Percentiles rank a stretch among this genome's conserved stretches.
These are phyloP conservation scores for Penicillium paxilli DNA, from an alignment of 495 filamentous ascomycete genomes.

Conservation along the genomic window DNA sequence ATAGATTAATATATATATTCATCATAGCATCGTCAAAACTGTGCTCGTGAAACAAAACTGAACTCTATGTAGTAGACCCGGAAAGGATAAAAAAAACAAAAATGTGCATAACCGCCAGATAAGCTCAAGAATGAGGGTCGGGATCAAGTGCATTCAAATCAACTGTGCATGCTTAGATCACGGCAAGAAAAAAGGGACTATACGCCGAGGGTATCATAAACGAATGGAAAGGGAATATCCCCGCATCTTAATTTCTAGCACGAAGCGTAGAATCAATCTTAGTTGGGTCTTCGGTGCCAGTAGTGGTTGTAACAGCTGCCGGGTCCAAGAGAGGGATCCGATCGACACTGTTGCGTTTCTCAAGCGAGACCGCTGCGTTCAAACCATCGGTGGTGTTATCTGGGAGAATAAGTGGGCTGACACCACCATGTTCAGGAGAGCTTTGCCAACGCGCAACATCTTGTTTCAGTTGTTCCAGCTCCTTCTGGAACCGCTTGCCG, in stretches of 20 bases:
- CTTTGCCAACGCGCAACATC: conserved; percentile 90
- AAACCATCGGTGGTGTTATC: conserved; percentile 18
- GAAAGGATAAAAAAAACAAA: conserved; percentile 2
- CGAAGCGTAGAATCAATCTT: conserved; percentile 17
- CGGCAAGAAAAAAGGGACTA: background rate
- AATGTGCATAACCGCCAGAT: conserved; percentile 4
- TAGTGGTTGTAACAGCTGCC: conserved; percentile 19
- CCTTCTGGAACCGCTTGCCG: conserved; percentile 93
- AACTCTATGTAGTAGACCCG: background rate
- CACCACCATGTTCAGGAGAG: conserved; percentile 36
- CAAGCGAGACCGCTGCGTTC: conserved; percentile 10
- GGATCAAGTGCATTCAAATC: background rate
- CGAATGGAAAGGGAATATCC: conserved; percentile 2
- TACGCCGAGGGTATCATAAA: conserved; percentile 20
- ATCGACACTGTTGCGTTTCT: conserved; percentile 39
- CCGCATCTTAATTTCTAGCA: conserved; percentile 21
- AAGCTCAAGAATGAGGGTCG: background rate
- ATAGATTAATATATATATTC: too few relatives aligned
- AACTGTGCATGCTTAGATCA: background rate
- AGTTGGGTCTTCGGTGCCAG: conserved; percentile 28
- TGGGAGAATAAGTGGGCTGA: conserved; percentile 32
- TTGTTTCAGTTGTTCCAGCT: conserved; percentile 83
- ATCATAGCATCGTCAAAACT: background rate
- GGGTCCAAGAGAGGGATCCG: conserved; percentile 44
- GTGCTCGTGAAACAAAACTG: background rate